These are phyloP conservation scores for Hypoxylon sp. DNA, from an alignment of 2,329 filamentous ascomycete genomes.

Conservation along the genomic window DNA sequence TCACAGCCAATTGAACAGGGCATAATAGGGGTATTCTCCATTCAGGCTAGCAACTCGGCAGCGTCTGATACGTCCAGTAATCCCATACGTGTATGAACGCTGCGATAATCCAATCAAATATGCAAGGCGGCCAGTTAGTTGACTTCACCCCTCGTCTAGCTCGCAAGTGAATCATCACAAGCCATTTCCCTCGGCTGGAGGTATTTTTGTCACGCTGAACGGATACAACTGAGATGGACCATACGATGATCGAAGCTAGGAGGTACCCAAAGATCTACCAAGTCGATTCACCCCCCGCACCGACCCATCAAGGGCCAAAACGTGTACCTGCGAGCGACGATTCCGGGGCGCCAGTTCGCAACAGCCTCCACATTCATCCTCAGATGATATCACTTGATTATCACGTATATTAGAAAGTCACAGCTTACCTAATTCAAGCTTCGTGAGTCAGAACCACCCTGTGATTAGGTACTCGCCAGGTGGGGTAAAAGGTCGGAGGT, in stretches of 20 bases:
- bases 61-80: slow-evolving; percentile 17
- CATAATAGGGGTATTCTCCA: slow-evolving; percentile 4
- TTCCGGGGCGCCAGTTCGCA: background rate
- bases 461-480: no score
- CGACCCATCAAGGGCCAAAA: slow-evolving; percentile 11
- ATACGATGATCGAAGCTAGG: slow-evolving; percentile 4
- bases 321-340: background rate
- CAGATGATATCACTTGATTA: background rate
- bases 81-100: slow-evolving; percentile 12
- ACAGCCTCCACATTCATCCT: background rate
- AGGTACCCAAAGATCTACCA: slow-evolving; percentile 6
- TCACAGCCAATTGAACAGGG: slow-evolving; percentile 14
- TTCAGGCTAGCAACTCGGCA: slow-evolving; percentile 12
- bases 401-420: background rate
- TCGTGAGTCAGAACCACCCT: no score
- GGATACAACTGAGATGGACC: background rate
- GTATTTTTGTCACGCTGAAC: slow-evolving; percentile 2
- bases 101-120: slow-evolving; percentile 16
- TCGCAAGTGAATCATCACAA: background rate
- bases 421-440: no score
- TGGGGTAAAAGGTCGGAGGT: no score
- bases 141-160: background rate
- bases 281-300: slow-evolving; percentile 5
- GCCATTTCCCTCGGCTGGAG: slow-evolving; percentile 6
- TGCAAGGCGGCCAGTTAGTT: slow-evolving; percentile 7